These are phyloP conservation scores for Mariannaea elegans DNA, from an alignment of 2,329 filamentous ascomycete species.

Conservation along the genomic window DNA sequence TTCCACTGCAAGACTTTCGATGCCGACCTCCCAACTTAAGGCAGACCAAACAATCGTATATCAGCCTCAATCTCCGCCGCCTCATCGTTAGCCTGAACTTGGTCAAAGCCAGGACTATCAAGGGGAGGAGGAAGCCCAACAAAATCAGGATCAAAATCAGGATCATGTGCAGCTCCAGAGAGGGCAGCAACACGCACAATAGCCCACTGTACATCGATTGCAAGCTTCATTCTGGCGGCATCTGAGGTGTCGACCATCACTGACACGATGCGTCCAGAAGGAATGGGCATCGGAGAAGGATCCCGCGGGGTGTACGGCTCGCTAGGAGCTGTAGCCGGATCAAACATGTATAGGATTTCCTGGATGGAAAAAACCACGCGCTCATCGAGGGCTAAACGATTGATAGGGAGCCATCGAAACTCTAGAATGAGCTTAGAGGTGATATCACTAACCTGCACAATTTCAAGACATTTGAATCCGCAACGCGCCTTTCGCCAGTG, in stretches of 20 bases:
- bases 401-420: background rate
- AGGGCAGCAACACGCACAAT: background rate
- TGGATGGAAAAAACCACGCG: background rate
- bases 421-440: background rate
- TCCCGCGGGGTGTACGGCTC: background rate
- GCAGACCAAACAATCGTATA: too few relatives aligned
- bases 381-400: background rate
- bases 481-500: background rate
- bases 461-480: background rate
- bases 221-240: background rate
- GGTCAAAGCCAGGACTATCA: background rate
- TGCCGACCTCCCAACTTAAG: too few relatives aligned
- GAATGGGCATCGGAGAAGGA: background rate
- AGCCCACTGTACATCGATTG: background rate
- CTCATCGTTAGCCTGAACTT: too few relatives aligned
- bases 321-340: background rate
- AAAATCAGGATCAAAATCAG: background rate
- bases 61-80: too few relatives aligned
- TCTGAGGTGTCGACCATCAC: background rate
- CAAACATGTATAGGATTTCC: background rate
- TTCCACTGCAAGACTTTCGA: too few relatives aligned
- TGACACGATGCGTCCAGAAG: background rate
- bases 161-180: background rate
- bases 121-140: background rate
- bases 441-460: rapidly evolving